Evolutionary conservation across 2,329 filamentous ascomycete genomes (phyloP).

Genomic region (Coniosporium tulheliwenetii): DNA sequence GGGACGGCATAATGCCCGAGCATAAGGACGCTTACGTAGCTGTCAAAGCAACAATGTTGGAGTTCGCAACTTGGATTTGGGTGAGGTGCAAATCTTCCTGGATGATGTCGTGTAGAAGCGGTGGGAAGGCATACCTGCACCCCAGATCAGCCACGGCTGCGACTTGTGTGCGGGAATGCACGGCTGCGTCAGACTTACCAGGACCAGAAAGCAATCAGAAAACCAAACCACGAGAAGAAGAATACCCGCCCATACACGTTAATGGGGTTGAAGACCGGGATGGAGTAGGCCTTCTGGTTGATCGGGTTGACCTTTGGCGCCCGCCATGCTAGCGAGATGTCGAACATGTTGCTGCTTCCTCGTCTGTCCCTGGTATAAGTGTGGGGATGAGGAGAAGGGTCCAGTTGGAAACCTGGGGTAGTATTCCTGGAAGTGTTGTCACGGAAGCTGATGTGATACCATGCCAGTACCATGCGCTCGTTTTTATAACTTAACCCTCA

Average conservation of each 20-base stretch:
- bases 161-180: neutral
- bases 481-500: neutral
- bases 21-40: conserved; percentile 38
- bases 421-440: neutral
- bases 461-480: neutral
- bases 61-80: conserved; percentile 62
- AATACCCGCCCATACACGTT: conserved; percentile 75
- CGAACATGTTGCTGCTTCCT: conserved; percentile 1
- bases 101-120: conserved; percentile 65
- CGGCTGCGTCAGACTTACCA: conserved; percentile 31
- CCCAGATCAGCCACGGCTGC: neutral
- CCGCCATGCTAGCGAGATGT: conserved; percentile 19
- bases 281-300: conserved; percentile 66
- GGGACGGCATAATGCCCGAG: neutral
- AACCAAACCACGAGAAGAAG: conserved; percentile 78
- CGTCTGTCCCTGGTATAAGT: neutral
- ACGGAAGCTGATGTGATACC: neutral
- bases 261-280: conserved; percentile 64
- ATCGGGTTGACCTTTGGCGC: conserved; percentile 67
- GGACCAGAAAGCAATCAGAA: conserved; percentile 77
- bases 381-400: neutral
- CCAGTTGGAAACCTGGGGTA: neutral
- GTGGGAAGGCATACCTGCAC: conserved; percentile 70
- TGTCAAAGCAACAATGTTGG: conserved; percentile 70
- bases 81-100: conserved; percentile 61